Base-by-base conservation (phyloP, 2,329 filamentous ascomycete genomes). In the Botryosphaeria dothidea region DNA sequence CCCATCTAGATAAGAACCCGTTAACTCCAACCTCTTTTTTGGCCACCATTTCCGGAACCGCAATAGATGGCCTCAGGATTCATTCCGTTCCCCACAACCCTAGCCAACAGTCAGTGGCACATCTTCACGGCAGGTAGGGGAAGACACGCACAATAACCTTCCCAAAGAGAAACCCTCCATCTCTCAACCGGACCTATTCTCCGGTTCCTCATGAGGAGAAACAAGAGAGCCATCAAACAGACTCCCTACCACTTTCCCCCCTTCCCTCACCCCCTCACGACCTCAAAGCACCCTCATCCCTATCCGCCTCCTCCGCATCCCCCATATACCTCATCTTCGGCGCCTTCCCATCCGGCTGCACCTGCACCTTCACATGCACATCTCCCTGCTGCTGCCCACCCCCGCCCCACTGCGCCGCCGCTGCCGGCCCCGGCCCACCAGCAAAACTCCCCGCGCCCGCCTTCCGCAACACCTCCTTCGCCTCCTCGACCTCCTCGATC, bases 251-350 rank as follows among this genome's bases (percentile, higher is more conserved):
- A 19, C 69, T 66, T n/a, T 62, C 66, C 64, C 65, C 67, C 36
- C 67, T 63, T 67, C 69, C 65, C 68, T 66, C 64, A n/a, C 67
- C n/a, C 21, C 9, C 25, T 46, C 25, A 45, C 41, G 19, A 9
- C 27, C 38, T 17, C 38, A 15, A 11, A 11, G 41, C 41, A 1
- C 17, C 56, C 41, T 60, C 56, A n/a, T 60, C 56, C 19, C 56
- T 67, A 66, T 66, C 66, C 62, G 63, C 68, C 66, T 68, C 67
- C 67, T 36, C 66, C 66, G 67, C 66, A 62, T 56, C 52, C 61
- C 63, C 67, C 70, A 71, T 70, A 68, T 71, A 68, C 71, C 68
- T 72, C 68, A 66, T 65, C 48, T 21, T 62, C 43, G n/a, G n/a
- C n/a, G 41, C 43, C 27, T 41, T 46, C 17, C 52, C 57, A 38